Evolutionary conservation across 306 rosid species (phyloP), one percentile per base, ranked within the genome.

Genomic region (Prunus kanzakura): DNA sequence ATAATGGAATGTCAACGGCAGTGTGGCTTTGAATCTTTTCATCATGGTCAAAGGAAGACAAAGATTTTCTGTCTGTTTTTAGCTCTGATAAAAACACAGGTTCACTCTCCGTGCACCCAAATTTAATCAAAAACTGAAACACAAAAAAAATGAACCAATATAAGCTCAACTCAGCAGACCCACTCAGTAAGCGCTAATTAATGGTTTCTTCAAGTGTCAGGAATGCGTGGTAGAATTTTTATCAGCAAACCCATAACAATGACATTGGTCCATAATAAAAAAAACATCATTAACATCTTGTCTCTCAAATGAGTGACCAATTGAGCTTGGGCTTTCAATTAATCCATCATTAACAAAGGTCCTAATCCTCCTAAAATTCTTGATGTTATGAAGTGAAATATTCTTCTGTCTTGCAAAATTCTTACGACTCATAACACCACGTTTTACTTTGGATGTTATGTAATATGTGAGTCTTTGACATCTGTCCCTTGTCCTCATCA

Each of bases 1-100:
- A 60, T 20, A 51, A 69, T 45, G 75, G 63, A 72, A 78, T 64
- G 86, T 41, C 73, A 81, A 69, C 32, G 79, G 82, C 74, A 81
- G 75, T 51, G 71, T 78, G 70, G 81, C 62, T 66, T 54, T 79
- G 76, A 84, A 84, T 67, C 56, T 72, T 69, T 73, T 83, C 71
- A 64, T 81, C 86, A 82, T 73, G 47, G 50, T n/a, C n/a, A 46
- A 22, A n/a, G 49, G 57, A 46, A 54, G 43, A 38, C 43, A 29
- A 45, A 45, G 29, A 27, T 51, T 25, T 38, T 70, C 43, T 4
- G 14, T 23, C 23, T 22, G 57, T 14, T 9, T 18, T 16, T 52
- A 38, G 0, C 43, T 38, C 9, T 38, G 43, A 38, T 7, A 38
- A 38, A 38, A 38, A 38, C 7, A 38, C 43, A 38, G 43, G 43